These are phyloP conservation scores for Amphicarpaea edgeworthii DNA, from an alignment of 306 rosid species.

Conservation along the genomic window DNA sequence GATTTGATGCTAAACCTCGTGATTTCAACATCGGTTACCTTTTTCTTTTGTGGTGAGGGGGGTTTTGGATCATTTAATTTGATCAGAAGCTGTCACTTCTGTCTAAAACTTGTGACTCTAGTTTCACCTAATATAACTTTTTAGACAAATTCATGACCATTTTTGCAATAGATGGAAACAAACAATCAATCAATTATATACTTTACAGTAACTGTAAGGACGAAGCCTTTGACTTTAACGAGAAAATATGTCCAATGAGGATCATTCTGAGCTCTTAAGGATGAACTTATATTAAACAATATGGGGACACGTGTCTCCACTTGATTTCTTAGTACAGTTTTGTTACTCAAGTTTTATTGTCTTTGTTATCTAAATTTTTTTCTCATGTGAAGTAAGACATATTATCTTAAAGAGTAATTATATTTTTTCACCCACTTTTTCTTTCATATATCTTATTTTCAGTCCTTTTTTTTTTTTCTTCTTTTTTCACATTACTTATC, in stretches of 20 bases:
- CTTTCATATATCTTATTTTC: background rate
- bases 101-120: background rate
- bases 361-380: background rate
- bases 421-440: background rate
- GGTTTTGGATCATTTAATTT: background rate
- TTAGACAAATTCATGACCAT: background rate
- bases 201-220: background rate
- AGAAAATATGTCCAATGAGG: conserved; percentile 11
- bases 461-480: background rate
- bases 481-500: background rate
- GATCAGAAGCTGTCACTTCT: background rate
- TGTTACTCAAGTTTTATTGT: background rate
- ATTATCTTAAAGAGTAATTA: background rate
- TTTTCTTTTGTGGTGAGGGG: background rate
- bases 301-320: conserved; percentile 15
- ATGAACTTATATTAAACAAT: background rate
- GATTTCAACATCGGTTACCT: background rate
- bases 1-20: background rate
- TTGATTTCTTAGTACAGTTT: background rate
- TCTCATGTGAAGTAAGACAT: background rate
- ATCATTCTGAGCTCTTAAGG: conserved; percentile 20
- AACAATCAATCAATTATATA: conserved; percentile 10
- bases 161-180: conserved; percentile 10
- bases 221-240: background rate
- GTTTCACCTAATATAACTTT: background rate